Evolutionary conservation across 225 moss, liverwort and hornwort genomes (phyloP).

Genomic region (Physcomitrellopsis africana): DNA sequence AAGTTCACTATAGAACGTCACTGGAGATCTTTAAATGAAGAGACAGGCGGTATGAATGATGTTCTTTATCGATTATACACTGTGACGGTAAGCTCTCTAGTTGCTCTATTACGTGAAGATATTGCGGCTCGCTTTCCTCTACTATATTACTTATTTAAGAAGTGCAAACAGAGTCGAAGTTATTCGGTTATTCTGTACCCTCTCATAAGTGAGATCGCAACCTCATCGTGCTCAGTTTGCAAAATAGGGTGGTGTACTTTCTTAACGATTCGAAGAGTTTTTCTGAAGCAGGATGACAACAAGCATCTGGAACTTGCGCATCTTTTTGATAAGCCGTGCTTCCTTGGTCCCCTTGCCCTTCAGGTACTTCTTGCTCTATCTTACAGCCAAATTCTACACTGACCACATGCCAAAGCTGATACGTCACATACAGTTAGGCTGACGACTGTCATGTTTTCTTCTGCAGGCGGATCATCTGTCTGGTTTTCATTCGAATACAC

Average conservation of each 20-base stretch:
- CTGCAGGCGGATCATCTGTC: slow-evolving; percentile 89
- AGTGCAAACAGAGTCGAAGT: slow-evolving; percentile 20
- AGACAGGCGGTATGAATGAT: slow-evolving; percentile 98
- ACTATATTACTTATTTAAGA: slow-evolving; percentile 1
- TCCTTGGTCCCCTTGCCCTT: slow-evolving; percentile 92
- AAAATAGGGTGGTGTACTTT: slow-evolving; percentile 11
- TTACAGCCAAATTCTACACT: slow-evolving; percentile 16
- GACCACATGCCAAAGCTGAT: slow-evolving; percentile 3
- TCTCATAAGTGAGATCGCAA: slow-evolving; percentile 23
- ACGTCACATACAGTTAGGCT: slow-evolving; percentile 2
- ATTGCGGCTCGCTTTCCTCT: background rate
- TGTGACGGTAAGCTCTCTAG: slow-evolving; percentile 67
- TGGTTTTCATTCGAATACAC: slow-evolving; percentile 97
- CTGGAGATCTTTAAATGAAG: slow-evolving; percentile 94
- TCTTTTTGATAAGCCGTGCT: slow-evolving; percentile 98
- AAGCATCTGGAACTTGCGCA: slow-evolving; percentile 93
- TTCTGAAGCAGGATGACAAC: slow-evolving; percentile 59
- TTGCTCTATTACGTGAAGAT: slow-evolving; percentile 5
- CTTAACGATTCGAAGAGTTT: background rate
- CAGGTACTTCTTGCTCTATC: slow-evolving; percentile 58
- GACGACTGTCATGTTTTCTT: slow-evolving; percentile 6
- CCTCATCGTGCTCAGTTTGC: background rate
- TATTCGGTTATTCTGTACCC: background rate
- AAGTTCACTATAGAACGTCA: slow-evolving; percentile 85
- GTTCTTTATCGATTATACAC: slow-evolving; percentile 83